Conservation (phyloP, 805 yeast genomes). For the Ogataea pini region DNA sequence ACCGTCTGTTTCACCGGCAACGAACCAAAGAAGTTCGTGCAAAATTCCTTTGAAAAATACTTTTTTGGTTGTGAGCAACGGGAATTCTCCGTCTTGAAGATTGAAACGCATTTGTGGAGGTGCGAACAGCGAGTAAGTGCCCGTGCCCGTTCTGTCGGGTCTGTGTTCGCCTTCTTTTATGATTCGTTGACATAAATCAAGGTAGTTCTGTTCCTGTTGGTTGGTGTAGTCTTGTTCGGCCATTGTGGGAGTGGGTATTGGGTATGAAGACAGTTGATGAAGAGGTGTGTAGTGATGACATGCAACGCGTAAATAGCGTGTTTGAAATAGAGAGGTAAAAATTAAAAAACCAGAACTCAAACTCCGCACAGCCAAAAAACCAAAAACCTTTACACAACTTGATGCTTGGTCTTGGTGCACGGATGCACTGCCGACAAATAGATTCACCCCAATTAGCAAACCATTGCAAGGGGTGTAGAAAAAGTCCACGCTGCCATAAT, state of each 20-base stretch:
- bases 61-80: constrained; percentile 88
- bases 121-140: constrained; percentile 86
- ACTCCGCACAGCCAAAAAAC: background rate
- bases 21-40: constrained; percentile 90
- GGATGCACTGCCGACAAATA: constrained; percentile 3
- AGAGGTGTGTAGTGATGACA: too few relatives aligned
- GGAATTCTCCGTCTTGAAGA: constrained; percentile 71
- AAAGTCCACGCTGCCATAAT: constrained; percentile 4
- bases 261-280: background rate
- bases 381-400: too few relatives aligned
- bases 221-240: constrained; percentile 1
- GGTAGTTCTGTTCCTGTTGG: constrained; percentile 75
- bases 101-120: constrained; percentile 94
- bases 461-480: constrained; percentile 5
- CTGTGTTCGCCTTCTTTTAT: constrained; percentile 85
- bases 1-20: constrained; percentile 87
- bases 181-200: constrained; percentile 76
- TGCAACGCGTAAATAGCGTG: constrained; percentile 5
- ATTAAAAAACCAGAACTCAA: background rate
- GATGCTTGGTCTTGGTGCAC: too few relatives aligned
- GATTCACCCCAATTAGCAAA: constrained; percentile 9
- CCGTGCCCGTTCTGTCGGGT: constrained; percentile 97
- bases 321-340: background rate
- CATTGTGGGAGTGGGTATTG: background rate
- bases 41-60: constrained; percentile 89